These are phyloP conservation scores for Debaryomyces maramus DNA, from an alignment of 805 yeast genomes.

Conservation along the genomic window DNA sequence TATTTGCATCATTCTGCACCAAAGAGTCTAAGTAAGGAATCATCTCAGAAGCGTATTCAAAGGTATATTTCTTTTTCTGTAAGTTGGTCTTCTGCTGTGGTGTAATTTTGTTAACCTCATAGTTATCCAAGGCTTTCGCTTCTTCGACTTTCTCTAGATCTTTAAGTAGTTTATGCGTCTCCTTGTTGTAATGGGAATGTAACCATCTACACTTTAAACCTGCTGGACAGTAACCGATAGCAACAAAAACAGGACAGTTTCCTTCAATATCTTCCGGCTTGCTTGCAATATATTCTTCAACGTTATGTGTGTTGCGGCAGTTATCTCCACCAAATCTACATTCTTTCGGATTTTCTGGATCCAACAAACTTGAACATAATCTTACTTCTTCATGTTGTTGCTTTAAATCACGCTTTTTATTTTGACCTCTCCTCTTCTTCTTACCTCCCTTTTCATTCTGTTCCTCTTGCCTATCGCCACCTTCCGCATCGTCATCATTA, in stretches of 20 bases:
- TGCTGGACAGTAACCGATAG: slow-evolving; percentile 86
- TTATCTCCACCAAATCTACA: slow-evolving; percentile 68
- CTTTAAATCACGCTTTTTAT: slow-evolving; percentile 73
- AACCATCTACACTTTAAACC: slow-evolving; percentile 95
- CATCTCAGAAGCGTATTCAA: slow-evolving; percentile 56
- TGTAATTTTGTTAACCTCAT: slow-evolving; percentile 65
- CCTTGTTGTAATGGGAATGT: slow-evolving; percentile 60
- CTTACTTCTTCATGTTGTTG: slow-evolving; percentile 65
- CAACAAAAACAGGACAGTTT: slow-evolving; percentile 77
- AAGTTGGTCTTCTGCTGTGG: slow-evolving; percentile 46
- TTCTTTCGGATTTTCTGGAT: slow-evolving; percentile 46
- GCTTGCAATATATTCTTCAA: slow-evolving; percentile 57
- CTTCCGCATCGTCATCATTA: slow-evolving; percentile 48
- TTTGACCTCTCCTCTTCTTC: slow-evolving; percentile 72
- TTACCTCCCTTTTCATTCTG: slow-evolving; percentile 35
- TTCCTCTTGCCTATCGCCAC: slow-evolving; percentile 36
- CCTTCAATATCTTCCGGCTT: slow-evolving; percentile 78
- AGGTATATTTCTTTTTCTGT: slow-evolving; percentile 62
- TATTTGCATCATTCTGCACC: slow-evolving; percentile 43
- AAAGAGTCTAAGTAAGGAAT: slow-evolving; percentile 65
- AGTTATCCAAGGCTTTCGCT: slow-evolving; percentile 32
- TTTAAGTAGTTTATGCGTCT: slow-evolving; percentile 42
- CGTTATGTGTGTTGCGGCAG: slow-evolving; percentile 79
- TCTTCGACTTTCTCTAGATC: slow-evolving; percentile 43
- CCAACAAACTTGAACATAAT: slow-evolving; percentile 63